Evolutionary conservation across 2,329 filamentous ascomycete species (phyloP), one percentile per base, ranked within the genome.

Genomic region (Fusarium euwallaceae): DNA sequence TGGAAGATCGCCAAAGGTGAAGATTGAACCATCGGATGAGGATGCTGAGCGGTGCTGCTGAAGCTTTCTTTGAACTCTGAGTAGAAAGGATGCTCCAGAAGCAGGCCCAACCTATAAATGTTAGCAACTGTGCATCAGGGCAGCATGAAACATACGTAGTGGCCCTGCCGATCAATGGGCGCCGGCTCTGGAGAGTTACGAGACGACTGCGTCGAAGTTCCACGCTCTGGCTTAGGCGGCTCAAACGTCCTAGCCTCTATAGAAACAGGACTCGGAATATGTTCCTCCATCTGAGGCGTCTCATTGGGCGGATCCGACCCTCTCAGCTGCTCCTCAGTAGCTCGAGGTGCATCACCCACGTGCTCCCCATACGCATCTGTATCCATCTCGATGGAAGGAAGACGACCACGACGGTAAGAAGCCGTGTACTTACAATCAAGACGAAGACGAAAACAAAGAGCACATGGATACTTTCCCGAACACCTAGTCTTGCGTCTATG

Each of bases 1-100:
- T 1, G 86, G 86, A 48, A 84, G 83, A 71, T 89, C 87, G 1
- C 86, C 87, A 66, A 88, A 87, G 66, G 84, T 84, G 64, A 86
- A 85, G 4, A 88, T 84, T 0, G 84, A 83, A 2, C 86, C 84
- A 36, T 84, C 83, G 36, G 81, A 81, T 9, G 79, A 80, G 2
- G 83, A 82, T 8, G 80, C 80, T 14, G 82, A 83, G 62, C 85
- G 82, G 48, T 86, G 64, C 4, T 63, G 84, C 16, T 66, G 64
- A 14, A 76, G 32, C 22, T 48, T 86, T 80, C 63, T 83, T 36
- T 79, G 77, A 6, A 79, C 74, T 12, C 74, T 55, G 39, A 75
- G 36, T 6, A 76, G n/a, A 20, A 76, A 76, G 0, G 70, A 73
- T 1, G 62, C 72, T 3, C 74, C 71, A 6, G 74, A 76, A n/a